These are phyloP conservation scores for Mimosa pudica DNA, from an alignment of 306 rosid species.

Conservation along the genomic window DNA sequence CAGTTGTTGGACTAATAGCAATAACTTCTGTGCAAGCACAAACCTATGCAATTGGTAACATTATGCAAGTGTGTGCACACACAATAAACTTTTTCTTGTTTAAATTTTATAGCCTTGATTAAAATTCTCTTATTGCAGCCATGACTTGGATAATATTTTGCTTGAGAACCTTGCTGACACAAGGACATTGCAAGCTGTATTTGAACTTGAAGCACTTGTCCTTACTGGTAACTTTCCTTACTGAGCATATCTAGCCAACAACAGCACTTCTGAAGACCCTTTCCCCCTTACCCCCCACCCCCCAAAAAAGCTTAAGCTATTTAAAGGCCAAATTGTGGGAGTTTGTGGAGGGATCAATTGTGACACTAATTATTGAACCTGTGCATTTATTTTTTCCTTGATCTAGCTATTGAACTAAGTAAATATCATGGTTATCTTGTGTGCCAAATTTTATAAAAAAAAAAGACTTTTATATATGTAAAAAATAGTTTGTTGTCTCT, in stretches of 20 bases:
- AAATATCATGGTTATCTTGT: not conserved
- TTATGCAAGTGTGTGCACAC: not conserved
- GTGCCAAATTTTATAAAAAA: not conserved
- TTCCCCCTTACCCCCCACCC: too few species aligned
- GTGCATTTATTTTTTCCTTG: not conserved
- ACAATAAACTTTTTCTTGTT: not conserved
- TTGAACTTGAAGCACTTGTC: constrained; percentile 98
- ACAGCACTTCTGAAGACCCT: not conserved
- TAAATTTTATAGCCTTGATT: constrained; percentile 13
- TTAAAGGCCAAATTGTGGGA: not conserved
- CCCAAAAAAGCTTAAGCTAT: not conserved
- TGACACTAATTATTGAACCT: not conserved
- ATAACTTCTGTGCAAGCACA: not conserved
- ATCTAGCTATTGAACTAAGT: not conserved
- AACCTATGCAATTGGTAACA: not conserved
- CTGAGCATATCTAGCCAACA: not conserved
- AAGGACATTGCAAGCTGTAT: constrained; percentile 88
- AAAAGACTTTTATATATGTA: not conserved
- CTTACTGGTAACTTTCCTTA: constrained; percentile 67
- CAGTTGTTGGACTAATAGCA: not conserved
- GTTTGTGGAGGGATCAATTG: not conserved
- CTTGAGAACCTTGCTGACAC: constrained; percentile 95
- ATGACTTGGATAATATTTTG: constrained; percentile 97
- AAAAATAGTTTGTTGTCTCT: not conserved
- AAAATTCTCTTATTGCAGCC: constrained; percentile 58